Percentiles rank a stretch among this genome's conserved stretches.
Conservation (phyloP, 192 early-diverging fungal species). For the Coemansia sp. region DNA sequence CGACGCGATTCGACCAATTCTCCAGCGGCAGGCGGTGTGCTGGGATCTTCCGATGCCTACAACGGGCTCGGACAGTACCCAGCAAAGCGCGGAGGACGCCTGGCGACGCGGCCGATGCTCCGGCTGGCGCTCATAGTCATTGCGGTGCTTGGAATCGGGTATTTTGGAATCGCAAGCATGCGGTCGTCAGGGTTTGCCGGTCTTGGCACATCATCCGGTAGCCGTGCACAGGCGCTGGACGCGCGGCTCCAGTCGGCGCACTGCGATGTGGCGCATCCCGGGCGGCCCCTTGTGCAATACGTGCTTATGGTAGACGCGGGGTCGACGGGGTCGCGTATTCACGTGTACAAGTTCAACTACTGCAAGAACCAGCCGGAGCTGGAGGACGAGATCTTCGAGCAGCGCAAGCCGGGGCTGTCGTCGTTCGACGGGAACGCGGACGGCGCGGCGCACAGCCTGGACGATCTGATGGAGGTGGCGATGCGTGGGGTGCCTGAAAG, state of each 20-base stretch:
- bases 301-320: constrained; percentile 96
- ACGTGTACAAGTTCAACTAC: constrained; percentile 95
- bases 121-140: constrained; percentile 24
- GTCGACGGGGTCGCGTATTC: constrained; percentile 94
- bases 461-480: constrained; percentile 74
- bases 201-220: neutral
- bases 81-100: constrained; percentile 20
- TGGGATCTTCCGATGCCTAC: constrained; percentile 15
- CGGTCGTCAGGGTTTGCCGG: constrained; percentile 5
- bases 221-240: constrained; percentile 16
- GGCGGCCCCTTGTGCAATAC: constrained; percentile 80
- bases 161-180: constrained; percentile 20
- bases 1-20: constrained; percentile 5
- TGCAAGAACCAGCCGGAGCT: constrained; percentile 80
- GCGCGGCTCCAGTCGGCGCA: constrained; percentile 56
- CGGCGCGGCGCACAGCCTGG: constrained; percentile 79
- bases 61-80: constrained; percentile 45
- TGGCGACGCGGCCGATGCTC: constrained; percentile 16
- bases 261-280: constrained; percentile 62
- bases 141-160: constrained; percentile 16
- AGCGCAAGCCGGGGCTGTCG: constrained; percentile 83
- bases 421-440: constrained; percentile 65
- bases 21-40: neutral
- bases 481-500: constrained; percentile 67
- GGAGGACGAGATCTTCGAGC: constrained; percentile 88